phyloP scores from a whole-genome alignment of 192 early-diverging fungal genomes.

The Backusella sp. region DNA sequence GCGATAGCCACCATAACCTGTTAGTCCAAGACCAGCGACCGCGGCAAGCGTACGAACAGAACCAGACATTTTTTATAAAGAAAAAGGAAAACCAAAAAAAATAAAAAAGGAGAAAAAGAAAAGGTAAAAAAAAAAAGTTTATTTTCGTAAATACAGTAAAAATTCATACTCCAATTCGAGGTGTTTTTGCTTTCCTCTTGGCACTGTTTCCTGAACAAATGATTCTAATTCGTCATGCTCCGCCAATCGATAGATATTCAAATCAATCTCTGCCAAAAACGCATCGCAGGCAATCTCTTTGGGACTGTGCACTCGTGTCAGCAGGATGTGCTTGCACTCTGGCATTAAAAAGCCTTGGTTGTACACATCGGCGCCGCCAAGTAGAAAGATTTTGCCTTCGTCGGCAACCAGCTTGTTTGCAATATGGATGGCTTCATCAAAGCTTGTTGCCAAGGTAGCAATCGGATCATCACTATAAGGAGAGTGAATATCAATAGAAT shows the following conservation, averaged over 20 bases:
- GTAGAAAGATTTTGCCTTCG: slow-evolving; percentile 60
- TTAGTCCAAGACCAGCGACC: slow-evolving; percentile 13
- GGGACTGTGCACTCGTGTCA: slow-evolving; percentile 59
- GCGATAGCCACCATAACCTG: neutral
- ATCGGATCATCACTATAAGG: neutral
- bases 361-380: slow-evolving; percentile 79
- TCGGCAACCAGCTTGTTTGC: slow-evolving; percentile 39
- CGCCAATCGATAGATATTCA: slow-evolving; percentile 30
- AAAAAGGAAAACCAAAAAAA: neutral
- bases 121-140: neutral
- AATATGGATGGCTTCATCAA: slow-evolving; percentile 8
- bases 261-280: slow-evolving; percentile 66
- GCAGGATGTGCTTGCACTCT: slow-evolving; percentile 57
- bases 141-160: slow-evolving; percentile 37
- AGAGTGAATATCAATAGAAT: too few species aligned
- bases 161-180: slow-evolving; percentile 59
- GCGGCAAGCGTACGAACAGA: slow-evolving; percentile 16
- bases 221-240: slow-evolving; percentile 45
- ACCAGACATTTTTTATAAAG: neutral
- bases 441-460: neutral
- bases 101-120: neutral
- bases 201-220: slow-evolving; percentile 42
- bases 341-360: slow-evolving; percentile 57
- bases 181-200: slow-evolving; percentile 45
- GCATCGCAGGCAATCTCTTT: slow-evolving; percentile 66